phyloP scores from a whole-genome alignment of 2,329 filamentous ascomycete species.

The Penicillium concentricum region DNA sequence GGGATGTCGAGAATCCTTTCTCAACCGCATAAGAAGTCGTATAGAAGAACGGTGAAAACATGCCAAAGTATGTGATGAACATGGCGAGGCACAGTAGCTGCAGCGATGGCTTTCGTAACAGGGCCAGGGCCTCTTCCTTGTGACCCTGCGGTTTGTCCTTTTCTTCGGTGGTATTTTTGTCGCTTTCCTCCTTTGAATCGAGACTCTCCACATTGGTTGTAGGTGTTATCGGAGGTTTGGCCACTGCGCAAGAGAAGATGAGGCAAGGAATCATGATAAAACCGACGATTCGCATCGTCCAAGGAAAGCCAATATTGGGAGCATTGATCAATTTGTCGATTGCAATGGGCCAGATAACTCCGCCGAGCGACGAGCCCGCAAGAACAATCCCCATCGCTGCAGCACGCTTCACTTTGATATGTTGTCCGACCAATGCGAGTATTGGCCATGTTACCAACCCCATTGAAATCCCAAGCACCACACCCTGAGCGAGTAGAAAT shows the following conservation, averaged over 20 bases:
- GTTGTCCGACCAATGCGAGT: constrained; percentile 31
- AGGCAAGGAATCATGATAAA: constrained; percentile 44
- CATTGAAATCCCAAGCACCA: constrained; percentile 34
- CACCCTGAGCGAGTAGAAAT: constrained; percentile 40
- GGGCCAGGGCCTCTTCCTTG: constrained; percentile 4
- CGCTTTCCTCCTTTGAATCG: not conserved
- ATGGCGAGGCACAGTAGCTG: constrained; percentile 32
- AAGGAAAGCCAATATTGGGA: constrained; percentile 29
- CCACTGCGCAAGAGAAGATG: constrained; percentile 27
- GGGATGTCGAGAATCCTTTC: constrained; percentile 28
- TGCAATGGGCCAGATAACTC: constrained; percentile 37
- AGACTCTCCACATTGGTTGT: not conserved
- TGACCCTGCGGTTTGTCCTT: not conserved
- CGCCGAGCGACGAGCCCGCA: constrained; percentile 36
- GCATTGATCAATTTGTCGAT: constrained; percentile 31
- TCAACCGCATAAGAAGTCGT: constrained; percentile 31
- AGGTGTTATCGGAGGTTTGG: constrained; percentile 5
- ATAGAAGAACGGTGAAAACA: constrained; percentile 44
- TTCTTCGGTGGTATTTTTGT: not conserved
- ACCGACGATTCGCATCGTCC: constrained; percentile 41
- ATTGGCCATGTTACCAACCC: constrained; percentile 31
- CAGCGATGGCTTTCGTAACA: constrained; percentile 23
- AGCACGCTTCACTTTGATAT: constrained; percentile 30
- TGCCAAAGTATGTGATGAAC: constrained; percentile 39
- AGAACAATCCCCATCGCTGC: constrained; percentile 35